These are phyloP conservation scores for Raphanus sativus DNA, from an alignment of 345 rosid species.

Conservation along the genomic window DNA sequence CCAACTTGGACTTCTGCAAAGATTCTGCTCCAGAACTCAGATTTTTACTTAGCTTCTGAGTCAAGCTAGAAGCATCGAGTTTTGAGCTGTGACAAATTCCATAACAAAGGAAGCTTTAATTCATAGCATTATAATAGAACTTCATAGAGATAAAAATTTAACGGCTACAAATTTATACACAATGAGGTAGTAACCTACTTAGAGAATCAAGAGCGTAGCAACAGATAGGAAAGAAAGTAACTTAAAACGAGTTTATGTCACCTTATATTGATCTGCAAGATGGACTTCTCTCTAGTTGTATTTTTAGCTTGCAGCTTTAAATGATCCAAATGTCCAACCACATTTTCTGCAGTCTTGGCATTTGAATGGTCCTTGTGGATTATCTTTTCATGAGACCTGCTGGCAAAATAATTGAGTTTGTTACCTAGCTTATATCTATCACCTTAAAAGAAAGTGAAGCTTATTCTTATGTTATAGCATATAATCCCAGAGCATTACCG, in stretches of 20 bases:
- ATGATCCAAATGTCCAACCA: constrained; percentile 35
- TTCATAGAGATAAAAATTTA: not conserved
- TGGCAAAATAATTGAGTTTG: not conserved
- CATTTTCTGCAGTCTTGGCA: constrained; percentile 35
- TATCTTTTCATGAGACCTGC: constrained; percentile 27
- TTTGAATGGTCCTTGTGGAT: constrained; percentile 39
- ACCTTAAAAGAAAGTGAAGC: not conserved
- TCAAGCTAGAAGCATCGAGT: constrained; percentile 40
- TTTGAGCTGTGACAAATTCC: constrained; percentile 44
- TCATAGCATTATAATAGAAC: not conserved
- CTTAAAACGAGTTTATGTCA: constrained; percentile 29
- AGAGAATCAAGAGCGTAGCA: not conserved
- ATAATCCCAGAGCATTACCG: constrained; percentile 36
- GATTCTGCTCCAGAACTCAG: constrained; percentile 43
- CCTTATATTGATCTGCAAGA: constrained; percentile 41
- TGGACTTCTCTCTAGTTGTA: constrained; percentile 41
- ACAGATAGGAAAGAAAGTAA: not conserved
- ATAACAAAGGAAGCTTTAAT: constrained; percentile 15
- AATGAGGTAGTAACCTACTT: not conserved
- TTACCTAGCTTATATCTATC: not conserved
- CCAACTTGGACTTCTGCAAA: constrained; percentile 36
- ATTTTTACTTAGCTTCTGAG: constrained; percentile 44
- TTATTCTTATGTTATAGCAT: constrained; percentile 7
- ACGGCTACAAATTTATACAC: not conserved
- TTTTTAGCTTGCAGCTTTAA: constrained; percentile 43